These are phyloP conservation scores for Arachnopeziza araneosa DNA, from an alignment of 2,329 filamentous ascomycete species.

Conservation along the genomic window DNA sequence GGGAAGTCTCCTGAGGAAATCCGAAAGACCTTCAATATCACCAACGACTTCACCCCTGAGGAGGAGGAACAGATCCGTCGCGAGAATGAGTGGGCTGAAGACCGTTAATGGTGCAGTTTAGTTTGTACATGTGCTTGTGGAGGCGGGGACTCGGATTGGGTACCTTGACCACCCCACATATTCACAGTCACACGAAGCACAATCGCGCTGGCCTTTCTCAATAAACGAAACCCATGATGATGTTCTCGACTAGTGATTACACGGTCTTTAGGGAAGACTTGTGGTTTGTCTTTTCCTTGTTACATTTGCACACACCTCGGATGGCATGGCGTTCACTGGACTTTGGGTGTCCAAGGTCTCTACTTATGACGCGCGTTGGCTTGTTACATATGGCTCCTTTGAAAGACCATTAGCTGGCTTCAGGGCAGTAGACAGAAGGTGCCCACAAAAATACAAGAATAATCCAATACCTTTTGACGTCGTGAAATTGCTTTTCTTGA, in stretches of 20 bases:
- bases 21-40: constrained; percentile 99
- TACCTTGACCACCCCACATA: background rate
- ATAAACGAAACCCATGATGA: background rate
- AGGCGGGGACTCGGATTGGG: background rate
- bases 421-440: constrained; percentile 11
- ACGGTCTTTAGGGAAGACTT: background rate
- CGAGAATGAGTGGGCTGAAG: constrained; percentile 89
- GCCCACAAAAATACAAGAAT: background rate
- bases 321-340: constrained; percentile 15
- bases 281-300: background rate
- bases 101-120: constrained; percentile 47
- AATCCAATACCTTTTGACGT: background rate
- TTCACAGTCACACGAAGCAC: background rate
- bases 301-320: background rate
- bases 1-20: constrained; percentile 99
- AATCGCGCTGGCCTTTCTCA: background rate
- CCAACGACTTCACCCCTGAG: constrained; percentile 97
- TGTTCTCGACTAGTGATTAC: background rate
- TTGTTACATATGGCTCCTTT: background rate
- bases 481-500: background rate
- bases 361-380: background rate
- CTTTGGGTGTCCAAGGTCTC: background rate
- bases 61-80: constrained; percentile 96
- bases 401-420: constrained; percentile 3
- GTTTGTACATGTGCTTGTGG: background rate